Evolutionary conservation across 208 protist species (phyloP), one percentile per base, ranked within the genome.

Genomic region (Crithidia fasciculata): DNA sequence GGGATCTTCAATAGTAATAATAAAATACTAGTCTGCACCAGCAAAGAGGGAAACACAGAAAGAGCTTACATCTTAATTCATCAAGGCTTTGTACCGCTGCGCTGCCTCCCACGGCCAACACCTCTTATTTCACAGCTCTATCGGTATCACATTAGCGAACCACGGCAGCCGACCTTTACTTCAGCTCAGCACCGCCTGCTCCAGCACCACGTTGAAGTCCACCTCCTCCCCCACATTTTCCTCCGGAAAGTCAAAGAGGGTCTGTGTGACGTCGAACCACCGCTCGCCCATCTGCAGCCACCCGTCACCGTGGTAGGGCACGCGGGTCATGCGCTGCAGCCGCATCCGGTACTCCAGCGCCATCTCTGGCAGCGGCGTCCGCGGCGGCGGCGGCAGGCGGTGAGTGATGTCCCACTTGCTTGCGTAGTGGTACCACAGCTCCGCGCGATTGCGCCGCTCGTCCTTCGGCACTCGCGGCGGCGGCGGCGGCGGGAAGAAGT

Each of bases 341-440:
- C 65, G 43, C 70, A 88, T 72, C n/a, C 56, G 71, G 57, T 86
- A 79, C 85, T 95, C 86, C 60, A 83, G 41, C 68, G 80, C 78
- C 90, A 95, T 92, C 77, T 90, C 85, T 10, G 84, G 81, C 57
- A 95, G 82, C n/a, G 90, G 87, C 19, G 73, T 90, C 62, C 90
- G 87, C 44, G 90, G 90, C 5, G 90, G 90, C 19, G 90, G 90
- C 4, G 90, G 87, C 57, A 95, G 81, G 47, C 85, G 87, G 69
- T 90, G 90, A 2, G 87, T 91, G 62, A 92, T 89, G 75, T 95
- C 87, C 87, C 90, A 95, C 78, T 92, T 95, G 60, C 72, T 84
- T 2, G 90, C 87, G 74, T 91, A 91, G 72, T 90, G 82, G 62
- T 92, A 95, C 90, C 90, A 95, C 57, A 90, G 68, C 68, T 78